phyloP scores from a whole-genome alignment of 2,329 filamentous ascomycete species.

The Aspergillus neoniger region DNA sequence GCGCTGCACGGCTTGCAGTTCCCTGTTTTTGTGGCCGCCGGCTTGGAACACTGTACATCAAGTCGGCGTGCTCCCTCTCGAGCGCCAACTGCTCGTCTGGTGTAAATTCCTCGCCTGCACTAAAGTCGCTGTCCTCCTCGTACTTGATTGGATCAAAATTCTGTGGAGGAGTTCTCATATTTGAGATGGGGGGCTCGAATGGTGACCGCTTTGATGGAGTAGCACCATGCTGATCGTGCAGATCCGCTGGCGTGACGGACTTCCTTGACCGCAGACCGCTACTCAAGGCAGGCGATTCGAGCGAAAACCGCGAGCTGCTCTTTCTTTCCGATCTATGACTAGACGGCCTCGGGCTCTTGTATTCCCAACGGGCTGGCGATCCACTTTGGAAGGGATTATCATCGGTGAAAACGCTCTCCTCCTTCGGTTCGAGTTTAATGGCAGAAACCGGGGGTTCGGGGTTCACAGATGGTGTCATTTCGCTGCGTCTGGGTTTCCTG shows the following conservation, averaged over 20 bases:
- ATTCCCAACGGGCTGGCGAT: slow-evolving; percentile 60
- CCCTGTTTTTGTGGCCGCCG: slow-evolving; percentile 41
- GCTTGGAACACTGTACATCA: slow-evolving; percentile 32
- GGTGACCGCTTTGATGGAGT: slow-evolving; percentile 58
- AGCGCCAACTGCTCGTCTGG: slow-evolving; percentile 84
- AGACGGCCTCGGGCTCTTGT: slow-evolving; percentile 41
- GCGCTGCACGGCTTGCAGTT: slow-evolving; percentile 59
- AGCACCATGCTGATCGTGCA: slow-evolving; percentile 55
- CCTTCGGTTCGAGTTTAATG: slow-evolving; percentile 48
- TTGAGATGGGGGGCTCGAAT: slow-evolving; percentile 55
- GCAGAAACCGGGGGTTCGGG: slow-evolving; percentile 39
- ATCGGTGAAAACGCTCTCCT: slow-evolving; percentile 73
- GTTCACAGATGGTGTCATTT: slow-evolving; percentile 41
- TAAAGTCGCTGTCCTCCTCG: slow-evolving; percentile 54
- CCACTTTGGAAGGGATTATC: slow-evolving; percentile 95
- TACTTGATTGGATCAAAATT: slow-evolving; percentile 45
- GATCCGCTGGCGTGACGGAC: slow-evolving; percentile 35
- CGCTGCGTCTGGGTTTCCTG: slow-evolving; percentile 56
- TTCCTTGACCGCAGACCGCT: slow-evolving; percentile 33
- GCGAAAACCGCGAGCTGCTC: slow-evolving; percentile 50
- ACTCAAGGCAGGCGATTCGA: slow-evolving; percentile 27
- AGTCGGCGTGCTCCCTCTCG: slow-evolving; percentile 64
- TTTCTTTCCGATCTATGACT: slow-evolving; percentile 46
- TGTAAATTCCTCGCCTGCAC: slow-evolving; percentile 85
- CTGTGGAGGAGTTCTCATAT: slow-evolving; percentile 36